Evolutionary conservation across 306 rosid genomes (phyloP), one percentile per base, ranked within the genome.

Genomic region (Acmispon strigosus): DNA sequence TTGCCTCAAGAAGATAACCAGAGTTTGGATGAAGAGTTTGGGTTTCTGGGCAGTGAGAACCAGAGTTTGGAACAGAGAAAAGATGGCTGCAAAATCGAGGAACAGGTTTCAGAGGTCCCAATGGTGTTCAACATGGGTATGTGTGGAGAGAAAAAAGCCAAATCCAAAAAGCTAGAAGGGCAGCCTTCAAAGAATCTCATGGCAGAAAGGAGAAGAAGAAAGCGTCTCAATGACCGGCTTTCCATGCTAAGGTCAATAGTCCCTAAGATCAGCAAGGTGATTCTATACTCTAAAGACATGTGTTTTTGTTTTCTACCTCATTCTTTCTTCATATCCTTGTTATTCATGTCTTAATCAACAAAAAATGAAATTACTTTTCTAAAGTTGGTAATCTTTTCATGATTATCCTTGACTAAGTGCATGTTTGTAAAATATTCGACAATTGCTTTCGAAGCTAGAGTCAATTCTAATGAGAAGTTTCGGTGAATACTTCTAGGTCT

Each of bases 221-320:
- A 89, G 80, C 81, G 96, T 27, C 74, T 92, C 56, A 92, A 92
- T 80, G 97, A 92, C 41, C 72, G 97, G 6, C 93, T 92, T 51
- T 92, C 93, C 49, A 92, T 92, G 97, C 85, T 92, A 41, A 85
- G 97, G 86, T 92, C 97, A 47, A 89, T 92, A 36, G 96, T 92
- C 47, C 97, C 97, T 27, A 92, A 92, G 81, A 92, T 89, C 53
- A 92, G 97, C 90, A 91, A 91, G 96, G 97, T 89, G 57, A 84
- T 65, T 80, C 70, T n/a, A n/a, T n/a, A n/a, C n/a, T n/a, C n/a
- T 29, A 72, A 19, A 45, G 4, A n/a, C 51, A 6, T 10, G 0
- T 32, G 1, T 47, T 48, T 44, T 43, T 27, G 15, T 13, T 51
- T 49, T 76, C 1, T 37, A n/a, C 34, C 16, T 51, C 19, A 50